Conservation (phyloP, 352 stramenopile genomes). For the Pythium phragmiticola region DNA sequence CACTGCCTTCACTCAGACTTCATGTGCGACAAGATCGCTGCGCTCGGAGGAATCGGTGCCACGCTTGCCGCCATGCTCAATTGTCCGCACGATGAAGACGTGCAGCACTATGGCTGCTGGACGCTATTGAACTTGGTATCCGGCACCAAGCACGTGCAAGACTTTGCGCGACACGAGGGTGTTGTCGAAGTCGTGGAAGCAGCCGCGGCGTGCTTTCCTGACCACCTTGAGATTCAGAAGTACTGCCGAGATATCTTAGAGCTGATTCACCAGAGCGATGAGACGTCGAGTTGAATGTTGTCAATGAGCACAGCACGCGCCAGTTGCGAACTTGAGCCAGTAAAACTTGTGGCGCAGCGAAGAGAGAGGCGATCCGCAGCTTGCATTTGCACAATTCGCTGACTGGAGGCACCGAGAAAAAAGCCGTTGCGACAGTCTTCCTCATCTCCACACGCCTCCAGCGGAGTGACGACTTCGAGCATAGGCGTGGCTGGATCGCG, state of each 20-base stretch:
- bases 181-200: slow-evolving; percentile 83
- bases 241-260: slow-evolving; percentile 64
- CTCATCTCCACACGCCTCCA: slow-evolving; percentile 40
- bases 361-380: slow-evolving; percentile 40
- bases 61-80: slow-evolving; percentile 79
- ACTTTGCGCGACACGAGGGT: slow-evolving; percentile 61
- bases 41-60: slow-evolving; percentile 58
- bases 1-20: slow-evolving; percentile 35
- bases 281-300: slow-evolving; percentile 41
- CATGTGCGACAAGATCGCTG: slow-evolving; percentile 65
- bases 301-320: slow-evolving; percentile 33
- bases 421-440: slow-evolving; percentile 38
- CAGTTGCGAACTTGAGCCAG: not conserved
- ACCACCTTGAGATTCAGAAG: slow-evolving; percentile 77
- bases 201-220: slow-evolving; percentile 77
- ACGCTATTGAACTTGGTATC: slow-evolving; percentile 69
- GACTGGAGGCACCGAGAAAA: slow-evolving; percentile 44
- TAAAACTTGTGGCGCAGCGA: slow-evolving; percentile 32
- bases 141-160: slow-evolving; percentile 42
- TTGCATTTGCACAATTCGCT: slow-evolving; percentile 35
- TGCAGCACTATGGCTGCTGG: slow-evolving; percentile 70
- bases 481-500: slow-evolving; percentile 10
- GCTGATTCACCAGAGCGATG: slow-evolving; percentile 24
- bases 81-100: slow-evolving; percentile 48
- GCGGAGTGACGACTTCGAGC: slow-evolving; percentile 34